Conservation (phyloP, 176 grass and related monocot genomes). For the Aegilops tauschii region DNA sequence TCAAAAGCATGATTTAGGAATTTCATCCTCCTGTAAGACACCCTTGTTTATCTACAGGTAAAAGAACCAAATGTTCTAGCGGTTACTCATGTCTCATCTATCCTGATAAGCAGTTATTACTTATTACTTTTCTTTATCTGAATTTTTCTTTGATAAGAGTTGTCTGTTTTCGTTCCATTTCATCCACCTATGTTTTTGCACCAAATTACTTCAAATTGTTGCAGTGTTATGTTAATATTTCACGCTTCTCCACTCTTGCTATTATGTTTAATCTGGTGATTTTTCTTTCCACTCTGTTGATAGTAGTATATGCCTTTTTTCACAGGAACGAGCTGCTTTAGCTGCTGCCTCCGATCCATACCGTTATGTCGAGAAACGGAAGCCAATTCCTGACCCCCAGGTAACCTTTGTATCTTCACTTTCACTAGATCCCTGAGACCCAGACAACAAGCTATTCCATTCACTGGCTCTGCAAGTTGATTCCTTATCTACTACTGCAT, state of each 20-base stretch:
- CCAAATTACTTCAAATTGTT: not conserved
- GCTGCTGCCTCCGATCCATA: constrained; percentile 78
- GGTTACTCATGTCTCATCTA: not conserved
- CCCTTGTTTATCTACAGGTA: not conserved
- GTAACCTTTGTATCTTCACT: constrained; percentile 14
- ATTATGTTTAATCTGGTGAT: not conserved
- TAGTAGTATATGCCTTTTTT: not conserved
- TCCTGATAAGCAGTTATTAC: not conserved
- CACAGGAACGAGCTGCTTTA: constrained; percentile 78
- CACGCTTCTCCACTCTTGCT: not conserved
- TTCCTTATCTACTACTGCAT: constrained; percentile 25
- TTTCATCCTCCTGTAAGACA: not conserved
- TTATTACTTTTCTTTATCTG: not conserved
- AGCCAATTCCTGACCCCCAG: constrained; percentile 94
- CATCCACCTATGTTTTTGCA: not conserved
- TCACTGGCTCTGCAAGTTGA: not conserved
- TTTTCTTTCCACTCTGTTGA: not conserved
- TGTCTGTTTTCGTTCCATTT: not conserved
- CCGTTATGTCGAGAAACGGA: constrained; percentile 91
- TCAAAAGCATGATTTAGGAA: not conserved
- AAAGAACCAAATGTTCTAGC: not conserved
- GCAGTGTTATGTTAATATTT: not conserved
- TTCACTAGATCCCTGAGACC: not conserved
- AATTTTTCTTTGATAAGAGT: not conserved
- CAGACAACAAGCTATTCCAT: not conserved